phyloP scores from a whole-genome alignment of 1,139 yeast genomes.

The Saccharomyces hybrid region DNA sequence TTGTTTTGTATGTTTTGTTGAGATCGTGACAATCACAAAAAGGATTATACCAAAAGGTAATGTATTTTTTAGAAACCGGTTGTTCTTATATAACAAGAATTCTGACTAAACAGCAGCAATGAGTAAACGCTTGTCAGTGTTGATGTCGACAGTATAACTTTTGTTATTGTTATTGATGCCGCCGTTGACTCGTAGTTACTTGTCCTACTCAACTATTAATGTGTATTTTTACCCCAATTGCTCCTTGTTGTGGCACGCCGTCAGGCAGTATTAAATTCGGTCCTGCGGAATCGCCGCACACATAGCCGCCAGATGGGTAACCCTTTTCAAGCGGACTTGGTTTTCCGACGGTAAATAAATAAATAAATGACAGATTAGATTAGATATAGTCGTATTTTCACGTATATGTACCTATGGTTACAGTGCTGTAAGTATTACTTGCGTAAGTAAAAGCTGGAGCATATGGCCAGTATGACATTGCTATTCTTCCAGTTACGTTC shows the following conservation, averaged over 20 bases:
- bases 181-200: neutral
- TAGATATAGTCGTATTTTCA: neutral
- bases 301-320: slow-evolving; percentile 1
- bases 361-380: neutral
- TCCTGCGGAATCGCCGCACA: slow-evolving; percentile 1
- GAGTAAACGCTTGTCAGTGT: neutral
- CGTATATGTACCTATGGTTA: neutral
- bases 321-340: neutral
- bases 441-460: neutral
- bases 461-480: neutral
- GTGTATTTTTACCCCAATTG: neutral
- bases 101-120: neutral
- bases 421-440: neutral
- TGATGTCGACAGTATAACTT: neutral
- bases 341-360: neutral
- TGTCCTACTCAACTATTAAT: neutral
- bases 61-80: neutral
- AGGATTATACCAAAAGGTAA: neutral
- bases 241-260: neutral
- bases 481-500: neutral
- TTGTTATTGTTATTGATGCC: neutral
- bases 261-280: neutral
- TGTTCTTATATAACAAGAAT: neutral
- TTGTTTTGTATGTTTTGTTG: neutral
- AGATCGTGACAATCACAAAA: neutral